Evolutionary conservation across 1,284 basidiomycete species (phyloP).

Genomic region (Naganishia sp.): DNA sequence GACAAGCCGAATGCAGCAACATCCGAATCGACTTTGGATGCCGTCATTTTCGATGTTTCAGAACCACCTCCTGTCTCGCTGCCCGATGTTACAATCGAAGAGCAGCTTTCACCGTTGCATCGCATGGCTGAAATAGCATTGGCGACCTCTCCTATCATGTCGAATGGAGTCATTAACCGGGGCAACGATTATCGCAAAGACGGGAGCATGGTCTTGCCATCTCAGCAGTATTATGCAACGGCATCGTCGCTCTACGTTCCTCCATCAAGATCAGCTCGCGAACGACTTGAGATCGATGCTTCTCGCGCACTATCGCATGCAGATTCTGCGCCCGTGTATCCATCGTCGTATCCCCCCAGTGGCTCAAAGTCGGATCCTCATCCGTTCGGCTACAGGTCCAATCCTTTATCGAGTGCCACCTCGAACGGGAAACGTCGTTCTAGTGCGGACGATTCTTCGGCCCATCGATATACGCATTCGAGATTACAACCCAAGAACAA

Average conservation of each 20-base stretch:
- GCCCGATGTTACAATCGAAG: background rate
- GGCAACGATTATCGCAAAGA: background rate
- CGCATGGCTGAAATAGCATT: conserved; percentile 25
- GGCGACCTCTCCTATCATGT: conserved; percentile 24
- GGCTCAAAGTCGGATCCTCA: conserved; percentile 9
- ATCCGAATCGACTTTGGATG: conserved; percentile 5
- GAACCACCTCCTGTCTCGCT: background rate
- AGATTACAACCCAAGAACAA: conserved; percentile 25
- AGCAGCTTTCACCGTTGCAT: conserved; percentile 18
- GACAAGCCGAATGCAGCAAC: background rate
- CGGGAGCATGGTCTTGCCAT: conserved; percentile 16
- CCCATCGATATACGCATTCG: conserved; percentile 19
- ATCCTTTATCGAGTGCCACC: background rate
- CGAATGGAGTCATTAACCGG: conserved; percentile 6
- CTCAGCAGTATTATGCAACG: conserved; percentile 19
- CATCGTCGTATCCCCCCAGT: conserved; percentile 6
- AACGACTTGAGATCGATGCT: background rate
- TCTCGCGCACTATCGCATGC: background rate
- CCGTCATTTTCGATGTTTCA: conserved; percentile 21
- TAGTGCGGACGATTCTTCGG: conserved; percentile 11
- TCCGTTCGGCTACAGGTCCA: conserved; percentile 2
- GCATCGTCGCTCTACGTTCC: conserved; percentile 9
- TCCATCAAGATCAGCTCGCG: background rate
- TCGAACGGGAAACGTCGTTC: conserved; percentile 4
- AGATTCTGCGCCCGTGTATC: background rate